Evolutionary conservation across 768 basidiomycete species (phyloP), one percentile per base, ranked within the genome.

Genomic region (Nidularia sp.): DNA sequence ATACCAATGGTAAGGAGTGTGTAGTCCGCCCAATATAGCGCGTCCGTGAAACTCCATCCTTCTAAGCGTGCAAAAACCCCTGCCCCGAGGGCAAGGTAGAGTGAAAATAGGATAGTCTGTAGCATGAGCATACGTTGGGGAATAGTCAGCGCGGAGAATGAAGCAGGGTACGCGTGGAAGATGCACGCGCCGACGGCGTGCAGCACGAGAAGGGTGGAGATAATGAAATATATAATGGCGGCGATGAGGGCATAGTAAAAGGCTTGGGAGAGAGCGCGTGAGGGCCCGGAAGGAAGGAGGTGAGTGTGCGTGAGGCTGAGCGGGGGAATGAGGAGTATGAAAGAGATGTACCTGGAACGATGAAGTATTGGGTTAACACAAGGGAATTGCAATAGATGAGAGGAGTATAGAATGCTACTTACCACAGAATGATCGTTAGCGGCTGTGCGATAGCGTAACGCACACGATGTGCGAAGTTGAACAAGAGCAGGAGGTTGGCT

Each of bases 121-220:
- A 76, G 66, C 75, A 75, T 75, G 6, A 75, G 55, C 0, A 69
- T 74, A 7, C 73, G 69, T 55, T 75, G 75, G 2, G 73, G 68
- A 9, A 66, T 60, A 8, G 71, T 71, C 33, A 74, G 65, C 6
- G 63, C 61, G 13, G 66, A 59, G 47, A 74, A 72, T 1, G 69
- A 66, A 1, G 73, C 60, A 15, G 62, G 65, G 51, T 72, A 76
- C 1, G 67, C 71, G 34, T 66, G 61, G 51, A 71, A 70, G 1
- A 55, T 42, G 22, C 54, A 64, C 4, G 68, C 66, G 25, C 69
- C 65, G 45, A 68, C 53, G 7, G 60, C 45, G 53, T 60, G 62
- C 32, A 64, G 47, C 10, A 70, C 57, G 13, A 69, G 58, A 13
- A 68, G 59, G 18, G 68, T 70, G 18, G 66, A 62, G 34, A 70